These are phyloP conservation scores for Aspergillus melleus DNA, from an alignment of 2,329 filamentous ascomycete genomes.

Conservation along the genomic window DNA sequence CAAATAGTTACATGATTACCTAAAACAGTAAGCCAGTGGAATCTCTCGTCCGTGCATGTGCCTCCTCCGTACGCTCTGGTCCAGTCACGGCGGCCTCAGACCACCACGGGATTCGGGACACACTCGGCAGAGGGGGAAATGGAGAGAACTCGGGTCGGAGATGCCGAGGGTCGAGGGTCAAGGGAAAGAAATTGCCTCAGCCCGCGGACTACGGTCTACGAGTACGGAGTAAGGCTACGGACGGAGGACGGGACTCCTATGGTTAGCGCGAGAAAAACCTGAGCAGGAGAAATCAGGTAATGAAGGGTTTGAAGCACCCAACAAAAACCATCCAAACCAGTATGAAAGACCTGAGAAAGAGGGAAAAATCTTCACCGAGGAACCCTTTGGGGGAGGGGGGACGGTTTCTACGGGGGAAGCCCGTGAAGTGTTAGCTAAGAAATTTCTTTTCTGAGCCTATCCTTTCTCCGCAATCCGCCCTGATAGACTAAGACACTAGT, in stretches of 20 bases:
- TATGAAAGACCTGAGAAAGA: background rate
- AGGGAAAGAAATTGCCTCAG: constrained; percentile 13
- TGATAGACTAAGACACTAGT: constrained; percentile 4
- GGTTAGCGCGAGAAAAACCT: background rate
- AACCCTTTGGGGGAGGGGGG: constrained; percentile 15
- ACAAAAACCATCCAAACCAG: background rate
- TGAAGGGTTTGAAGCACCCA: background rate
- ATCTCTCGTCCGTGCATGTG: background rate
- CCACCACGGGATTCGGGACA: constrained; percentile 28
- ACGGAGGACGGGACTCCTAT: background rate
- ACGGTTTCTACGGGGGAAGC: background rate
- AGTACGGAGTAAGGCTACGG: background rate
- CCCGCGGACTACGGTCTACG: constrained; percentile 1
- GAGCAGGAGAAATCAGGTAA: background rate
- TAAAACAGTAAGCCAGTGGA: constrained; percentile 10
- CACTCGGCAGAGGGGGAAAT: constrained; percentile 15
- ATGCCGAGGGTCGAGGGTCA: constrained; percentile 18
- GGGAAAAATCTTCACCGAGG: constrained; percentile 21
- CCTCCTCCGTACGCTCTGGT: constrained; percentile 2
- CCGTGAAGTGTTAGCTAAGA: constrained; percentile 16
- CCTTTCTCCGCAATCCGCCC: constrained; percentile 17
- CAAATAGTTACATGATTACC: constrained; percentile 20
- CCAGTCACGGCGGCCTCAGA: constrained; percentile 20
- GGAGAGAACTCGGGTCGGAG: constrained; percentile 18
- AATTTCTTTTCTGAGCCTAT: constrained; percentile 1